These are phyloP conservation scores for Kwoniella heveanensis DNA, from an alignment of 768 basidiomycete genomes.

Conservation along the genomic window DNA sequence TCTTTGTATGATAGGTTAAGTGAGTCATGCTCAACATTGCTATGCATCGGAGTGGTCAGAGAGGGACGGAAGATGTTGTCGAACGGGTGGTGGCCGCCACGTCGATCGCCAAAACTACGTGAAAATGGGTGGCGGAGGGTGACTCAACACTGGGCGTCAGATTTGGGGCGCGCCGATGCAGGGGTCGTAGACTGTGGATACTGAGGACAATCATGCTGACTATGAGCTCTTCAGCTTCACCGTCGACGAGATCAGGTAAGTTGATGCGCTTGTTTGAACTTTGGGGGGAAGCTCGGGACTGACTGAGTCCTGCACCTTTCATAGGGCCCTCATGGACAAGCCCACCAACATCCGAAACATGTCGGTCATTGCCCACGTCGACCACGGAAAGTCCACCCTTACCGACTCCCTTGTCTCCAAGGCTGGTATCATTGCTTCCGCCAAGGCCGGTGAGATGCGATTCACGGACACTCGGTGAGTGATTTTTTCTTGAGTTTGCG, in stretches of 20 bases:
- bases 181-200: background rate
- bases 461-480: slow-evolving; percentile 85
- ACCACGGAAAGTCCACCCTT: slow-evolving; percentile 99
- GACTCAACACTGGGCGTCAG: background rate
- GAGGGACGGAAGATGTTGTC: too few relatives aligned
- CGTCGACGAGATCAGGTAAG: slow-evolving; percentile 56
- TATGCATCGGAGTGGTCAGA: background rate
- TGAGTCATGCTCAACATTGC: slow-evolving; percentile 24
- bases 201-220: background rate
- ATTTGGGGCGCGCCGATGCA: background rate
- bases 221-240: slow-evolving; percentile 47
- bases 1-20: slow-evolving; percentile 37
- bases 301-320: background rate
- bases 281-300: slow-evolving; percentile 1
- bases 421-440: slow-evolving; percentile 94
- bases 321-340: slow-evolving; percentile 30
- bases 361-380: slow-evolving; percentile 69
- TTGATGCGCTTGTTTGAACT: slow-evolving; percentile 48
- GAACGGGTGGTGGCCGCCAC: too few relatives aligned
- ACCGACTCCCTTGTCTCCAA: slow-evolving; percentile 99
- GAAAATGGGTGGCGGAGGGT: background rate
- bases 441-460: slow-evolving; percentile 94
- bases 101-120: background rate
- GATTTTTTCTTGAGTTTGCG: background rate
- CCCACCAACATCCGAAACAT: slow-evolving; percentile 58